Percentiles rank a stretch among this genome's conserved stretches.
phyloP scores from a whole-genome alignment of 345 rosid species.

The Aquilaria yunnanensis region DNA sequence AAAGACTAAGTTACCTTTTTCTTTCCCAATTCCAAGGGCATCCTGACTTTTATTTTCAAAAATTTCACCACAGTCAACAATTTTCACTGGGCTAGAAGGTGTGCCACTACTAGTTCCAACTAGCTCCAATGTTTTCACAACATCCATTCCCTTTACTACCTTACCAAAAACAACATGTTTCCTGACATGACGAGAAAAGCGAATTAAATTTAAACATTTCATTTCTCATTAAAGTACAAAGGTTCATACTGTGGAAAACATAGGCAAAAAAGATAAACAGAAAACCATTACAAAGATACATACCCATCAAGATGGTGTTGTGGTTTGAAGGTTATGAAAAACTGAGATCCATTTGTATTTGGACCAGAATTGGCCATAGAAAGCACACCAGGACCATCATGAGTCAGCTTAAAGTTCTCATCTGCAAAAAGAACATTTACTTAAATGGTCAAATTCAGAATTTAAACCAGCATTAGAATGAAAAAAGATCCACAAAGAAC shows the following conservation, averaged over 20 bases:
- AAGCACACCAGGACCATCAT: conserved; percentile 80
- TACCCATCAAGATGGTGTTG: conserved; percentile 96
- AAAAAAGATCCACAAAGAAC: conserved; percentile 4
- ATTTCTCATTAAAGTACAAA: conserved; percentile 4
- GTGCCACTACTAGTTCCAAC: conserved; percentile 64
- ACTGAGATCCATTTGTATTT: conserved; percentile 92
- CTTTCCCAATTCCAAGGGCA: conserved; percentile 39
- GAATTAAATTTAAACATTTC: conserved; percentile 1
- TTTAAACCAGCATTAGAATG: conserved; percentile 1
- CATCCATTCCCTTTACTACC: conserved; percentile 74
- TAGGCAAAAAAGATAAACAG: background rate
- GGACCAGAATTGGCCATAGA: conserved; percentile 98
- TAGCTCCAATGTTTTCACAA: conserved; percentile 71
- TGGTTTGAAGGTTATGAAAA: conserved; percentile 77
- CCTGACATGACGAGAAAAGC: conserved; percentile 34
- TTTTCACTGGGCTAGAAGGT: conserved; percentile 52
- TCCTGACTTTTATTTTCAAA: conserved; percentile 42
- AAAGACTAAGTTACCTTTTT: conserved; percentile 36
- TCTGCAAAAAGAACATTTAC: conserved; percentile 38
- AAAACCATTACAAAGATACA: conserved; percentile 10
- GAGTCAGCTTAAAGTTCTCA: conserved; percentile 78
- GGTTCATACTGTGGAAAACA: background rate
- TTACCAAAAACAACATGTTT: conserved; percentile 97
- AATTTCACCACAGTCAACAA: conserved; percentile 69
- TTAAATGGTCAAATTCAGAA: conserved; percentile 4